Evolutionary conservation across 2,329 filamentous ascomycete genomes (phyloP).

Genomic region (Colletotrichum australisinense): DNA sequence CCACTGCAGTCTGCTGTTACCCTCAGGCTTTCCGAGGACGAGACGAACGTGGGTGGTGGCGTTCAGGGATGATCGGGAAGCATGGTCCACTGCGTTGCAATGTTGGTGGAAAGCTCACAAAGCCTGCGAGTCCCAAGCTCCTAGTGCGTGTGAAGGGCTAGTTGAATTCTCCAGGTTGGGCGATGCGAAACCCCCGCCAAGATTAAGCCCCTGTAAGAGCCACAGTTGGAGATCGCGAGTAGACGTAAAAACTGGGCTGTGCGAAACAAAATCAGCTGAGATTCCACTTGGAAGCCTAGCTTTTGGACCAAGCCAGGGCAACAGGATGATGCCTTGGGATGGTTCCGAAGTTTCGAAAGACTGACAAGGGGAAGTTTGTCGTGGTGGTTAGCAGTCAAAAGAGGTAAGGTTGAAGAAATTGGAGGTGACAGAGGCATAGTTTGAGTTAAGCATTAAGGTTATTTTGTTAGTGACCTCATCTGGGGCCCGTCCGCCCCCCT

Average conservation of each 20-base stretch:
- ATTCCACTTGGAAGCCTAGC: not conserved
- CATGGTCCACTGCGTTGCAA: not conserved
- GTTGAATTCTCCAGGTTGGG: not conserved
- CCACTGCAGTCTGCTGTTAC: not conserved
- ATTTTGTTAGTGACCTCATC: slow-evolving; percentile 29
- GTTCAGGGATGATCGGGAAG: not conserved
- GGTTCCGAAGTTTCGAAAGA: slow-evolving; percentile 26
- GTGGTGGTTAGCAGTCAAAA: not conserved
- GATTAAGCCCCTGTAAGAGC: slow-evolving; percentile 30
- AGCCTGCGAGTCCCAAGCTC: not conserved
- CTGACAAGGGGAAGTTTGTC: not conserved
- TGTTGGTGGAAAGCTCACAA: not conserved
- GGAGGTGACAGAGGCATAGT: slow-evolving; percentile 7
- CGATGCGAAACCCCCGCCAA: slow-evolving; percentile 30
- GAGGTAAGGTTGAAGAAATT: not conserved
- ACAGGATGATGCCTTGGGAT: not conserved
- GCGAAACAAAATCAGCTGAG: slow-evolving; percentile 24
- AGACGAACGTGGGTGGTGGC: slow-evolving; percentile 14
- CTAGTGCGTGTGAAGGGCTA: slow-evolving; percentile 21
- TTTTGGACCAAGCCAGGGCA: not conserved
- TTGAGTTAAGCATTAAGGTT: slow-evolving; percentile 35
- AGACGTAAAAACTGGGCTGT: not conserved
- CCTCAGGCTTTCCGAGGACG: slow-evolving; percentile 2
- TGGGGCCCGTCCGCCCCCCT: slow-evolving; percentile 1
- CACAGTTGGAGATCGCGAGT: not conserved